Evolutionary conservation across 495 filamentous ascomycete species (phyloP).

Genomic region (Tricharina praecox): DNA sequence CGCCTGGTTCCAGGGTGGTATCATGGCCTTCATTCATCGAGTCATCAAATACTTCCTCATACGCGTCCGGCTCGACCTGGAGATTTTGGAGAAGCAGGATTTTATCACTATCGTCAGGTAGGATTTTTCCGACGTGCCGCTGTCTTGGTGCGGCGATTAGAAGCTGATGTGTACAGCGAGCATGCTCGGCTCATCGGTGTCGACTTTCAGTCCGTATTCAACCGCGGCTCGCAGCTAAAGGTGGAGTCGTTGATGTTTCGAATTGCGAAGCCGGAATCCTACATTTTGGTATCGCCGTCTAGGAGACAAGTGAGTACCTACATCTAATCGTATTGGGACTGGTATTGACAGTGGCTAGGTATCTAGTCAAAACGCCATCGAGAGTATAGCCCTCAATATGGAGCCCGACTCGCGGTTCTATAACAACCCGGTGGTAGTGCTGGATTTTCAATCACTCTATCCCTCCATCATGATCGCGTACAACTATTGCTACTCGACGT

Average conservation of each 20-base stretch:
- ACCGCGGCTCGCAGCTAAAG: slow-evolving; percentile 89
- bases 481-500: slow-evolving; percentile 98
- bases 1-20: slow-evolving; percentile 55
- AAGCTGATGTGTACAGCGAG: slow-evolving; percentile 39
- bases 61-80: slow-evolving; percentile 65
- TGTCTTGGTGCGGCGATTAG: slow-evolving; percentile 3
- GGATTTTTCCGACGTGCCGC: not conserved
- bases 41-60: slow-evolving; percentile 61
- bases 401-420: slow-evolving; percentile 94
- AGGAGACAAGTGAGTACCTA: slow-evolving; percentile 45
- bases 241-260: slow-evolving; percentile 98
- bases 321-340: no score
- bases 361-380: slow-evolving; percentile 80
- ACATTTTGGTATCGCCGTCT: slow-evolving; percentile 74
- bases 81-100: slow-evolving; percentile 83
- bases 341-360: slow-evolving; percentile 32
- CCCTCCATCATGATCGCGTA: slow-evolving; percentile 98
- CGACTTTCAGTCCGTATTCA: slow-evolving; percentile 91
- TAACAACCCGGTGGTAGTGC: slow-evolving; percentile 67
- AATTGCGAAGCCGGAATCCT: slow-evolving; percentile 94
- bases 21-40: slow-evolving; percentile 51
- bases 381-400: slow-evolving; percentile 93
- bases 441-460: slow-evolving; percentile 94
- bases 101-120: slow-evolving; percentile 61
- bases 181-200: slow-evolving; percentile 85